Base-by-base conservation (phyloP, 2,329 filamentous ascomycete genomes). In the Paraphaeosphaeria minitans region DNA sequence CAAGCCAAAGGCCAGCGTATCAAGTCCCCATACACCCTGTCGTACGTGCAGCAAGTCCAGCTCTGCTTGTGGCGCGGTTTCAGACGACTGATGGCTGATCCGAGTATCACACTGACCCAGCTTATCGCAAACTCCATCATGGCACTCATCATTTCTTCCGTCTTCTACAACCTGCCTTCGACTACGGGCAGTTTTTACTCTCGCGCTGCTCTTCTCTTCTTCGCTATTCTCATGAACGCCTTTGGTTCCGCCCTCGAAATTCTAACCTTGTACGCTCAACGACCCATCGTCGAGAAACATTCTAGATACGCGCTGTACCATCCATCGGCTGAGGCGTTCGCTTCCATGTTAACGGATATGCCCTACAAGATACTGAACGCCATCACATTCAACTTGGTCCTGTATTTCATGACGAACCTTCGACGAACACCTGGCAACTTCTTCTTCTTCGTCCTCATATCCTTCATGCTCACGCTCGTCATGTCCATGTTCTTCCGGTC, bases 231-330 rank as follows among this genome's bases (percentile, higher is more conserved):
- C 60, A 88, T 95, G 81, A 96, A 95, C 75, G 92, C 91, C 48
- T 95, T 96, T 70, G 84, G 88, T 61, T 90, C 87, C 73, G 89
- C 90, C 56, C 84, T 95, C 41, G 92, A 95, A 82, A 95, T 97
- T 72, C 78, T 95, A 35, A 93, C 91, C 0, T 83, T 97, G 4
- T 97, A 95, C 73, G 86, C 91, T 2, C 93, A 97, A 84, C 89
- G 93, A 39, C 90, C 91, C 1, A 96, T 97, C 68, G 92, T 97
- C 60, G 92, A 97, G 73, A 97, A 97, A 75, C 93, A 97, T 68
- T 80, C 84, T 56, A 87, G 90, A 58, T 97, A 96, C 73, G 92
- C 93, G 19, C 83, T 97, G 19, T 96, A 97, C 69, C 93, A 96
- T 70, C 92, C 93, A 0, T 93, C 90, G 10, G 90, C 92, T 16